These are phyloP conservation scores for Colletotrichum sp. DNA, from an alignment of 2,329 filamentous ascomycete genomes.

Conservation along the genomic window DNA sequence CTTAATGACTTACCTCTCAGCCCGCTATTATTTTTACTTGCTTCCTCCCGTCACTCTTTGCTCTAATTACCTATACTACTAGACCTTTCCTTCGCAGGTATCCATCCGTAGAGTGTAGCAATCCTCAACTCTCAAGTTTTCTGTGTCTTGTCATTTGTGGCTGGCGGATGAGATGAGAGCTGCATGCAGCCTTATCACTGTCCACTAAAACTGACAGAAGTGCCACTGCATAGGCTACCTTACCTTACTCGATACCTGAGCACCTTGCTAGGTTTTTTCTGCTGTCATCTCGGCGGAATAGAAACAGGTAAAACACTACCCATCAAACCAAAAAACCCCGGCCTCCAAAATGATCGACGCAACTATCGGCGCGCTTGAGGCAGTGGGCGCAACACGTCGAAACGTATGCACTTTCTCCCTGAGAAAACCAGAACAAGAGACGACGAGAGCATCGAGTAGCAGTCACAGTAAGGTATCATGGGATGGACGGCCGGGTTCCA, in stretches of 20 bases:
- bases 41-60: background rate
- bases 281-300: background rate
- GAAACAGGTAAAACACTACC: background rate
- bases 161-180: background rate
- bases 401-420: background rate
- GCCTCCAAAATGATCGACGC: background rate
- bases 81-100: background rate
- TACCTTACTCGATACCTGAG: background rate
- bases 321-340: background rate
- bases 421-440: background rate
- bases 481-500: background rate
- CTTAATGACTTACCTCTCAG: background rate
- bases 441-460: background rate
- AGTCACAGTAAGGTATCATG: background rate
- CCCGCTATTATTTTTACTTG: background rate
- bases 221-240: background rate
- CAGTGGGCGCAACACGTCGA: conserved; percentile 10
- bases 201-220: background rate
- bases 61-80: background rate
- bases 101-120: background rate
- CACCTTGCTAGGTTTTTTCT: background rate
- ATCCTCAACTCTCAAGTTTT: background rate
- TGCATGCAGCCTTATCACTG: background rate
- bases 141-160: background rate
- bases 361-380: background rate